These are phyloP conservation scores for Mycena indigotica DNA, from an alignment of 768 basidiomycete genomes.

Conservation along the genomic window DNA sequence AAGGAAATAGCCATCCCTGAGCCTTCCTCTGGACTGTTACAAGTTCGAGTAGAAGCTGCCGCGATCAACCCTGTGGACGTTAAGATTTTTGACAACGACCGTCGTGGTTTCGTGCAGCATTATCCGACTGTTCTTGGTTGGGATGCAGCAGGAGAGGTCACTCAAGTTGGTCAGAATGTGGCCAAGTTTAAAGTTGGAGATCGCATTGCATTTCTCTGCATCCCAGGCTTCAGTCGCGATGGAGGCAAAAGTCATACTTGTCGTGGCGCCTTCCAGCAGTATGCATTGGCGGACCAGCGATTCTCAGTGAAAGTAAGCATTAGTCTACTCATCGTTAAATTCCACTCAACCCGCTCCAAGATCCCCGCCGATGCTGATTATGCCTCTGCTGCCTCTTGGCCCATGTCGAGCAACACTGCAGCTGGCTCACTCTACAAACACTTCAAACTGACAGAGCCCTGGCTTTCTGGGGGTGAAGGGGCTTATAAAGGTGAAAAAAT, in stretches of 20 bases:
- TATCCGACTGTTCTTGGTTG: constrained; percentile 40
- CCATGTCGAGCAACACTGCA: constrained; percentile 6
- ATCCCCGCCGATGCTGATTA: constrained; percentile 2
- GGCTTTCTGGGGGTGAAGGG: constrained; percentile 8
- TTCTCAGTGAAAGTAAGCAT: constrained; percentile 1
- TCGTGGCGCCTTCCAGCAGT: constrained; percentile 13
- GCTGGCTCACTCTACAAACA: constrained; percentile 9
- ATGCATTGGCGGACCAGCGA: constrained; percentile 1
- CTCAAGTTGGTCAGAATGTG: constrained; percentile 33
- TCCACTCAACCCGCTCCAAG: not conserved
- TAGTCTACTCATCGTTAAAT: not conserved
- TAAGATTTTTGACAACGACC: not conserved
- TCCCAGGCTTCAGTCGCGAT: not conserved
- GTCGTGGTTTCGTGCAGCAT: constrained; percentile 27
- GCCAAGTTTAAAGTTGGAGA: constrained; percentile 39
- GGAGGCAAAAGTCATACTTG: not conserved
- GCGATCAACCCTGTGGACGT: constrained; percentile 12
- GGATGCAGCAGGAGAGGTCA: constrained; percentile 42
- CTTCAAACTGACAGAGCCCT: constrained; percentile 1
- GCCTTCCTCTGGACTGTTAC: not conserved
- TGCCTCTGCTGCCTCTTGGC: constrained; percentile 5
- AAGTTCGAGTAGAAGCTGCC: constrained; percentile 11
- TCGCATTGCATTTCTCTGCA: constrained; percentile 28
- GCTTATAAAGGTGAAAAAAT: constrained; percentile 10
- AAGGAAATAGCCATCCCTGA: constrained; percentile 3